A percentile compares a stretch with the other conserved stretches of the same genome.
phyloP scores from a whole-genome alignment of 2,329 filamentous ascomycete genomes.

The Colletotrichum kahawae region DNA sequence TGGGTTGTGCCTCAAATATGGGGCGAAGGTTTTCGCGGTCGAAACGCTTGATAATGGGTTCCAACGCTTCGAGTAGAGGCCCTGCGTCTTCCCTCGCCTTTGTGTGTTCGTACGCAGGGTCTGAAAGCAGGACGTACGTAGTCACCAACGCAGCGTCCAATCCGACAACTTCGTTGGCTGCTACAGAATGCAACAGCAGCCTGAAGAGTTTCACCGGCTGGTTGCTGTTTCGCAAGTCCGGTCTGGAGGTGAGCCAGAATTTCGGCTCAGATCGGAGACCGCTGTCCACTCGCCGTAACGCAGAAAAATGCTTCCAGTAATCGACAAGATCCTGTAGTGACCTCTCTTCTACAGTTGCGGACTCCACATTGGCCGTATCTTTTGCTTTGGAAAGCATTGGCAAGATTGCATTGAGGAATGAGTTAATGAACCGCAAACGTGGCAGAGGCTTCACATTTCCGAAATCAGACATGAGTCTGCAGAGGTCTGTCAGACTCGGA shows the following conservation, averaged over 20 bases:
- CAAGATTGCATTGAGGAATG: conserved; percentile 1
- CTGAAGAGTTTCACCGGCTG: conserved; percentile 1
- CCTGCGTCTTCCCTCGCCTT: not conserved
- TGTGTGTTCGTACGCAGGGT: not conserved
- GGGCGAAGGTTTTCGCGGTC: not conserved
- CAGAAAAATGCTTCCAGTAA: conserved; percentile 42
- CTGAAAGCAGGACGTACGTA: conserved; percentile 18
- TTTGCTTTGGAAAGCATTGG: not conserved
- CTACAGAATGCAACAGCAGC: not conserved
- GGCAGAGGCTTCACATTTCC: not conserved
- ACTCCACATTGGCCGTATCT: not conserved
- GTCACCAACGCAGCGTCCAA: conserved; percentile 9
- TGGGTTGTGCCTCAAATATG: conserved; percentile 1
- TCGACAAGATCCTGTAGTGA: conserved; percentile 33
- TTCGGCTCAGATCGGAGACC: conserved; percentile 7
- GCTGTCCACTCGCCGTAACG: conserved; percentile 32
- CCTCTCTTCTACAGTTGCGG: not conserved
- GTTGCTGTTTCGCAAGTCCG: conserved; percentile 28
- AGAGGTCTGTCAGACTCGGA: conserved; percentile 5
- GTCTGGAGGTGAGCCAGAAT: conserved; percentile 34
- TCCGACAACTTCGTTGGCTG: not conserved
- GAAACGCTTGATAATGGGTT: conserved; percentile 15
- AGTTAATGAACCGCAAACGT: conserved; percentile 5
- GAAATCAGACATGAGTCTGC: conserved; percentile 12
- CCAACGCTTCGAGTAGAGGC: conserved; percentile 1